Percentiles rank a stretch among this genome's conserved stretches.
phyloP scores from a whole-genome alignment of 2,329 filamentous ascomycete species.

The Hymenoscyphus infarciens region DNA sequence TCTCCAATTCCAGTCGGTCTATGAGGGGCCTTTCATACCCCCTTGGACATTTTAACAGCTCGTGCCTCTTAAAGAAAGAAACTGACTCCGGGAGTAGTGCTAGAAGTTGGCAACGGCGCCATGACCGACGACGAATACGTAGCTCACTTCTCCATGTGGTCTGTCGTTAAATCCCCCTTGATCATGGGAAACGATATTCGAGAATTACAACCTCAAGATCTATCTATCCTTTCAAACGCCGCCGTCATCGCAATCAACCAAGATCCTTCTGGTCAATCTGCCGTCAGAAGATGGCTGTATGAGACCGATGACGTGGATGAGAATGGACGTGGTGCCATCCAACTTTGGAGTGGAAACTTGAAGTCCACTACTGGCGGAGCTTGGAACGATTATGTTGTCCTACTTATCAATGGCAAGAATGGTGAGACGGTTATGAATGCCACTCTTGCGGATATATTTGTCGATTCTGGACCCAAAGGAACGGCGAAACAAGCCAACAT shows the following conservation, averaged over 20 bases:
- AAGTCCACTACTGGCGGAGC: constrained; percentile 41
- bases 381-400: constrained; percentile 42
- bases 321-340: constrained; percentile 44
- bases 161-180: constrained; percentile 30
- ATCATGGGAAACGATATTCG: constrained; percentile 35
- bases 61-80: too few species aligned
- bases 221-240: constrained; percentile 40
- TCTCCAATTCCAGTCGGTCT: too few species aligned
- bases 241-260: constrained; percentile 45
- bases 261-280: constrained; percentile 39
- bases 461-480: constrained; percentile 42
- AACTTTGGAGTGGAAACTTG: constrained; percentile 48
- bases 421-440: constrained; percentile 44
- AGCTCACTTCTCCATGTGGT: constrained; percentile 22
- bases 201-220: constrained; percentile 33
- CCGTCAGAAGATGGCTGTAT: constrained; percentile 44
- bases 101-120: constrained; percentile 38
- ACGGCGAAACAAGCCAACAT: constrained; percentile 41
- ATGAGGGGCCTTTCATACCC: too few species aligned
- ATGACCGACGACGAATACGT: constrained; percentile 38
- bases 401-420: constrained; percentile 48
- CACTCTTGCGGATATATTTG: constrained; percentile 50
- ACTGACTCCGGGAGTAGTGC: too few species aligned
- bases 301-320: constrained; percentile 40
- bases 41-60: too few species aligned